phyloP scores from a whole-genome alignment of 2,329 filamentous ascomycete genomes.

The Tolypocladium tropicale region DNA sequence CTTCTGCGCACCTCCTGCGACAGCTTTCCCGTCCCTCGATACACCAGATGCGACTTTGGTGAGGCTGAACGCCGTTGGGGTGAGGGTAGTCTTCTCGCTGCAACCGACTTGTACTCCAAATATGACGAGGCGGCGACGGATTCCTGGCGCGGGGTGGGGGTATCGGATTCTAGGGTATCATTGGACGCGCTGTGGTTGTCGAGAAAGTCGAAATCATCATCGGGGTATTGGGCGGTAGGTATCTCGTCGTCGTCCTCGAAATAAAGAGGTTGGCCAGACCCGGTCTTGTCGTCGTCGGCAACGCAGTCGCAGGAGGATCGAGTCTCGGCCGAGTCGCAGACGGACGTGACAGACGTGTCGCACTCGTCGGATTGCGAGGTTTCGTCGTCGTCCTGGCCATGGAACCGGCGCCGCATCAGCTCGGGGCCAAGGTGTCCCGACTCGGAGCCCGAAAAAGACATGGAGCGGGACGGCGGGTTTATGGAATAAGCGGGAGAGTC shows the following conservation, averaged over 20 bases:
- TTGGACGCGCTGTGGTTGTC: slow-evolving; percentile 12
- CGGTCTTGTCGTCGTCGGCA: slow-evolving; percentile 18
- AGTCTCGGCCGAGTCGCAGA: slow-evolving; percentile 34
- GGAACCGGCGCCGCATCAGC: slow-evolving; percentile 15
- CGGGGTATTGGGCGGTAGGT: slow-evolving; percentile 27
- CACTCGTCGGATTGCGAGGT: slow-evolving; percentile 34
- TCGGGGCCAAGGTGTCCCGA: slow-evolving; percentile 26
- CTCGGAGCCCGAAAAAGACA: slow-evolving; percentile 44
- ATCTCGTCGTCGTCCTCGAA: slow-evolving; percentile 24
- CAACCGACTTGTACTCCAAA: slow-evolving; percentile 23
- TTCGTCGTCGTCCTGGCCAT: slow-evolving; percentile 32
- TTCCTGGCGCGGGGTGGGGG: slow-evolving; percentile 32
- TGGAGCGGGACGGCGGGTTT: slow-evolving; percentile 34
- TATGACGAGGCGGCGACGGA: slow-evolving; percentile 21
- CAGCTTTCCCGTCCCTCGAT: slow-evolving; percentile 14
- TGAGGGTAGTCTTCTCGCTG: slow-evolving; percentile 22
- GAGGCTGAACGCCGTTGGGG: slow-evolving; percentile 23
- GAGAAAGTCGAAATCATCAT: slow-evolving; percentile 23
- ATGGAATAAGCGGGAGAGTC: slow-evolving; percentile 20
- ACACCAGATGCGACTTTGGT: slow-evolving; percentile 20
- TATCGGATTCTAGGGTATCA: slow-evolving; percentile 31
- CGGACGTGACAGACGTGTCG: slow-evolving; percentile 32
- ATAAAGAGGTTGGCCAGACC: slow-evolving; percentile 19
- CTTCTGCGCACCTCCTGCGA: slow-evolving; percentile 28
- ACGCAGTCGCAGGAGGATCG: slow-evolving; percentile 20